phyloP scores from a whole-genome alignment of 768 basidiomycete species.

The Hydnum rufescens region DNA sequence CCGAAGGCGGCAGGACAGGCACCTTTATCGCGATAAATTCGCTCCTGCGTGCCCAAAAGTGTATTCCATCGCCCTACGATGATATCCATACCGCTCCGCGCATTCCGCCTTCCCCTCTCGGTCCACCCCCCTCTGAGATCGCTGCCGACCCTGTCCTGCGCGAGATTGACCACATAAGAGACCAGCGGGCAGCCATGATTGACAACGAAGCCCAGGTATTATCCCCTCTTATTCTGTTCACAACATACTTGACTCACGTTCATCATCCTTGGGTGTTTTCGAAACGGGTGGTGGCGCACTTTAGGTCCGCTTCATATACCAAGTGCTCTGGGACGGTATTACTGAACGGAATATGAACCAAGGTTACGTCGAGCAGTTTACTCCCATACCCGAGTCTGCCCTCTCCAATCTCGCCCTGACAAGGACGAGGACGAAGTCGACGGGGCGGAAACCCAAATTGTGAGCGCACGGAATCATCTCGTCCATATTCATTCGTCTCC shows the following conservation, averaged over 20 bases:
- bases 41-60: slow-evolving; percentile 36
- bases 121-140: slow-evolving; percentile 30
- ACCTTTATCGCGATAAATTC: slow-evolving; percentile 69
- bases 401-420: no score
- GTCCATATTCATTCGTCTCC: no score
- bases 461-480: no score
- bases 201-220: slow-evolving; percentile 2
- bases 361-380: no score
- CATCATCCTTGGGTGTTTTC: no score
- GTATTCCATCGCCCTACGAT: slow-evolving; percentile 16
- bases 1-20: slow-evolving; percentile 77
- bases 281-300: background rate
- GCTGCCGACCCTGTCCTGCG: slow-evolving; percentile 34
- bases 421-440: no score
- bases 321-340: slow-evolving; percentile 1
- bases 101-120: slow-evolving; percentile 20
- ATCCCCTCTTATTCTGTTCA: no score
- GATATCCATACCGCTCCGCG: background rate
- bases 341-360: slow-evolving; percentile 1
- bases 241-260: background rate
- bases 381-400: no score
- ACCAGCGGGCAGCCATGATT: slow-evolving; percentile 71
- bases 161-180: slow-evolving; percentile 60
- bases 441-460: no score
- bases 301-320: slow-evolving; percentile 1